Conservation (phyloP, 306 rosid genomes). For the Vigna radiata region DNA sequence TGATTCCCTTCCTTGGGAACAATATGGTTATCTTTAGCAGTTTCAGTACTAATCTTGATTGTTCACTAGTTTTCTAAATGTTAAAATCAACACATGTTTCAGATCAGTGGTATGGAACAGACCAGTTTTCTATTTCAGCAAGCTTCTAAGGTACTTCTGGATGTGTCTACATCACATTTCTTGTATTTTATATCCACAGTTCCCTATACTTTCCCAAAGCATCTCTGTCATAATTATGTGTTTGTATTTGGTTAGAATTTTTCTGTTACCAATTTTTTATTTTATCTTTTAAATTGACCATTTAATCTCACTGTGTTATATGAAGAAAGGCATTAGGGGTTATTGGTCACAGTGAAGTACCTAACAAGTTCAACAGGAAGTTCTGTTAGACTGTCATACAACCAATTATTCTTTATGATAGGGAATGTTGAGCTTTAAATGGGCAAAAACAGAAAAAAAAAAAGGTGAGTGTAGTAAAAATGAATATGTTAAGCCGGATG, state of each 20-base stretch:
- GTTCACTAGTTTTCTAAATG: slow-evolving; percentile 30
- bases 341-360: not conserved
- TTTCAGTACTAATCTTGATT: slow-evolving; percentile 38
- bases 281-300: slow-evolving; percentile 11
- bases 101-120: slow-evolving; percentile 99
- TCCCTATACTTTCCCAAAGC: not conserved
- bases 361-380: not conserved
- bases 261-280: not conserved
- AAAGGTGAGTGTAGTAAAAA: not conserved
- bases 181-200: slow-evolving; percentile 17
- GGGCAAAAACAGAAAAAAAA: not conserved
- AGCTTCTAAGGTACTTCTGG: slow-evolving; percentile 82
- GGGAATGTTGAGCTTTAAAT: not conserved
- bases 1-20: slow-evolving; percentile 26
- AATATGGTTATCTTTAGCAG: slow-evolving; percentile 4
- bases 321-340: not conserved
- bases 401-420: not conserved
- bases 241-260: not conserved
- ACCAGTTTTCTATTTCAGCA: slow-evolving; percentile 98
- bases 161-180: slow-evolving; percentile 25
- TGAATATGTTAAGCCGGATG: not conserved
- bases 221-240: not conserved
- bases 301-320: not conserved
- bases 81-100: slow-evolving; percentile 45
- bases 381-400: not conserved